phyloP scores from a whole-genome alignment of 2,329 filamentous ascomycete species.

The Reticulascus tulasneorum region DNA sequence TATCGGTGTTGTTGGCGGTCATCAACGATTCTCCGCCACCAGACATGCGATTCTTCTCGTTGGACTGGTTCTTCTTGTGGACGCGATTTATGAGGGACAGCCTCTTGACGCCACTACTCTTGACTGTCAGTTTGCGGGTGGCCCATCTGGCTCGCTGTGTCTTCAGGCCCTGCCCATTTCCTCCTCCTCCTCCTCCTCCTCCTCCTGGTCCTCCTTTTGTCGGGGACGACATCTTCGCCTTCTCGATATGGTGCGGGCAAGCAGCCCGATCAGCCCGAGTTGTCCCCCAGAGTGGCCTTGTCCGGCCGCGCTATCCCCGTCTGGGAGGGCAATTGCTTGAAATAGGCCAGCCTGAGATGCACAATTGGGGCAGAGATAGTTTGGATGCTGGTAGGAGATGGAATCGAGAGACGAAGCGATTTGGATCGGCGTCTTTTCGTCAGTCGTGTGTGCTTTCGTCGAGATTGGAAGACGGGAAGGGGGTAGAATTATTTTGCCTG shows the following conservation, averaged over 20 bases:
- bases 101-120: constrained; percentile 74
- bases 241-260: constrained; percentile 18
- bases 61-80: constrained; percentile 55
- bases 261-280: constrained; percentile 33
- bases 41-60: constrained; percentile 65
- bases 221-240: constrained; percentile 20
- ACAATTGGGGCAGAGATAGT: background rate
- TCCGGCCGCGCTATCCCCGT: constrained; percentile 18
- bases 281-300: constrained; percentile 36
- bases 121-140: constrained; percentile 78
- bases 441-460: no score
- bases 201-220: constrained; percentile 11
- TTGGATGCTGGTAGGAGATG: background rate
- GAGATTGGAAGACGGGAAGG: constrained; percentile 13
- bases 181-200: constrained; percentile 29
- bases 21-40: constrained; percentile 23
- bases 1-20: constrained; percentile 12
- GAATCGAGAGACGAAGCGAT: background rate
- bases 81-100: constrained; percentile 75
- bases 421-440: no score
- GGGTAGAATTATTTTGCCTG: constrained; percentile 15
- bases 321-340: constrained; percentile 6
- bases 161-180: constrained; percentile 42
- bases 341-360: constrained; percentile 3
- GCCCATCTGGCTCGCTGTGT: constrained; percentile 91